Evolutionary conservation across 225 moss, liverwort and hornwort genomes (phyloP), one percentile per base, ranked within the genome.

Genomic region (Polytrichum formosum): DNA sequence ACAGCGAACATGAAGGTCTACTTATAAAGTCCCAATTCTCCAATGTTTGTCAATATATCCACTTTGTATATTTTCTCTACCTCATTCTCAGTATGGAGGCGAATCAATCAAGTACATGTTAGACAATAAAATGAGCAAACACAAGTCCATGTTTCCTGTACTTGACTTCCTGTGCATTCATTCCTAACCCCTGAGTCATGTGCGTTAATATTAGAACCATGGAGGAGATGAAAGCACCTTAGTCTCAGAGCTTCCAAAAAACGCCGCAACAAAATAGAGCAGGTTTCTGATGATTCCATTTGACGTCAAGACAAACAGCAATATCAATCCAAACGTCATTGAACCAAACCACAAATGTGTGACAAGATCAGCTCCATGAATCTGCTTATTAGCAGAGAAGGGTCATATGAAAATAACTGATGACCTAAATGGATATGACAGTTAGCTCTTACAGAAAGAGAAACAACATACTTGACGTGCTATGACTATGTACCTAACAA

Each of bases 231-330:
- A 67, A 61, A 20, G 20, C 80, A 97, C 94, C 94, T 92, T 90
- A 81, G 78, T 82, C 70, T 77, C 80, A 69, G 90, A 83, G 73
- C 83, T 78, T 70, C 80, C 74, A 76, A 92, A 94, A 76, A 80
- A 80, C 3, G 85, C 72, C 63, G 86, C 80, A 56, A 91, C 77
- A 77, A 98, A 98, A 72, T 85, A 94, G 6, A 98, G 88, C 23
- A 88, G 27, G 71, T 87, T 90, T 69, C 93, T 96, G 91, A 53
- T 67, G 56, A 56, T 56, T 56, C 31, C 7, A 31, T 31, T 37
- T 10, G 37, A 37, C 0, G 0, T 37, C 13, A 37, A 37, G 37
- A 37, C 37, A 37, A 37, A 37, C 37, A 37, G 13, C 13, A 31
- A 37, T 37, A 37, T 13, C 13, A 37, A 37, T 37, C 37, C 37